Base-by-base conservation (phyloP, 352 stramenopile genomes). In the Pythium brassicae region DNA sequence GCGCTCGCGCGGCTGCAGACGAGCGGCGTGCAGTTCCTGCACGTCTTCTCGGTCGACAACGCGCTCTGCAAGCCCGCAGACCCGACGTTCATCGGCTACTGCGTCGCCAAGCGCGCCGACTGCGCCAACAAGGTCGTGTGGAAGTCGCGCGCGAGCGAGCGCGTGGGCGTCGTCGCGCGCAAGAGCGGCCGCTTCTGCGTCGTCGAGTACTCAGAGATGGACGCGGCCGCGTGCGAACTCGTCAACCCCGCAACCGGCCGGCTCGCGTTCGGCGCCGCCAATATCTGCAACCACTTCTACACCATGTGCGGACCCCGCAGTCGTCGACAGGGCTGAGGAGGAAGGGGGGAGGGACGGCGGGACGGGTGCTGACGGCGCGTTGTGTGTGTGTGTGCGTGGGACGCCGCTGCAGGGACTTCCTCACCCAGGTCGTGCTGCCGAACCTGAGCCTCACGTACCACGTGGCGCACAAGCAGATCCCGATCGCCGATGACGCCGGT, bases 271-370 rank as follows among this genome's bases (percentile, higher is more conserved):
- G 92, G 95, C 14, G 94, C 95, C 1, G 97, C 89, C 26, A 99
- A 99, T 66, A 99, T 99, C 69, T 99, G 97, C 88, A 99, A 99
- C 82, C 96, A 99, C 69, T 98, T 97, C 59, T 99, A 97, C 68
- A 94, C 87, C 2, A 51, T 97, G 37, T 92, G 87, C 37, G 98
- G n/a, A n/a, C n/a, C n/a, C n/a, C n/a, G n/a, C n/a, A n/a, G n/a
- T n/a, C n/a, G n/a, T n/a, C n/a, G n/a, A n/a, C n/a, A n/a, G n/a
- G n/a, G n/a, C n/a, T n/a, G n/a, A n/a, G n/a, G n/a, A n/a, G n/a
- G n/a, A n/a, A n/a, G 14, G 32, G 32, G 14, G 32, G 32, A 10
- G 32, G 32, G 37, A 5, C 17, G 14, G 15, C 37, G 37, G 9
- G 14, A 22, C 14, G 17, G 14, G 37, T 22, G 14, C 39, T 4